Percentiles rank a stretch among this genome's conserved stretches.
These are phyloP conservation scores for Triticum urartu DNA, from an alignment of 176 grass and related monocot species.

Conservation along the genomic window DNA sequence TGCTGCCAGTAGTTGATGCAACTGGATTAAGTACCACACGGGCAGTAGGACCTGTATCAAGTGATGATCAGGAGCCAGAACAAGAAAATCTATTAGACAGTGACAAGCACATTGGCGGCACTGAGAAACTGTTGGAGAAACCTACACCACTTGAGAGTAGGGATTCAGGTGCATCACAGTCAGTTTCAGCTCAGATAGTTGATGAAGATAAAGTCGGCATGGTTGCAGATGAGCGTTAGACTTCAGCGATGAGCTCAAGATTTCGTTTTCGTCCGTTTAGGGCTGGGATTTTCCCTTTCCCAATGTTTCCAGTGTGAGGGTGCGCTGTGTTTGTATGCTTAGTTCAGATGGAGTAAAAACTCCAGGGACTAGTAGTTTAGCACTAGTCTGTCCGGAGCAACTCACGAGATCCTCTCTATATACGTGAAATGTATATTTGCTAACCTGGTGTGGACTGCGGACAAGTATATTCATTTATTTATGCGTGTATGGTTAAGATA, in stretches of 20 bases:
- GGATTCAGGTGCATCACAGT: constrained; percentile 15
- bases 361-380: constrained; percentile 38
- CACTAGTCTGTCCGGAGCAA: constrained; percentile 38
- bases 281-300: constrained; percentile 49
- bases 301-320: constrained; percentile 35
- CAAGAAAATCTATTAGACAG: constrained; percentile 2
- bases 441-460: constrained; percentile 27
- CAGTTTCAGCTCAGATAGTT: constrained; percentile 7
- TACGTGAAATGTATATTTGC: constrained; percentile 61
- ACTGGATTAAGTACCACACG: constrained; percentile 33
- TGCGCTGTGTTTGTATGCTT: constrained; percentile 41
- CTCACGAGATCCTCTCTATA: constrained; percentile 38
- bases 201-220: constrained; percentile 39
- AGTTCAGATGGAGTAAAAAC: constrained; percentile 44
- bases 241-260: background rate
- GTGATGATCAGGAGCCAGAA: constrained; percentile 22
- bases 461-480: constrained; percentile 60
- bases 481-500: constrained; percentile 33
- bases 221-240: constrained; percentile 37
- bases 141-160: constrained; percentile 13
- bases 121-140: constrained; percentile 24
- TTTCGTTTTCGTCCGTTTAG: constrained; percentile 18
- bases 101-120: background rate
- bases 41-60: background rate
- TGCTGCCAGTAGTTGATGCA: constrained; percentile 18